Conservation (phyloP, 805 yeast genomes). For the Wilhelminamyces savonicus region DNA sequence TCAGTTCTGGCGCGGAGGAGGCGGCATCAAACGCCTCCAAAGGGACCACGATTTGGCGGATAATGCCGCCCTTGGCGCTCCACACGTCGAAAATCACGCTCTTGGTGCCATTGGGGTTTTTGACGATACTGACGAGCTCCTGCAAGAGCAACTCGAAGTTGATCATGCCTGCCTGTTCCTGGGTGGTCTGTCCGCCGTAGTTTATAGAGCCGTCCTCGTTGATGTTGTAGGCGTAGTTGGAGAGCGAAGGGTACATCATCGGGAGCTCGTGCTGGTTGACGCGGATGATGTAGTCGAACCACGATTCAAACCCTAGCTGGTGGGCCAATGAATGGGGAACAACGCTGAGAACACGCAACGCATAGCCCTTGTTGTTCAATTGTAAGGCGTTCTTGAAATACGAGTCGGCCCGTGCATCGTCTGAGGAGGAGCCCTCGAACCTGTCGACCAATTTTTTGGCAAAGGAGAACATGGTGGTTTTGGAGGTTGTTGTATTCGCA, state of each 20-base stretch:
- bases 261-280: conserved; percentile 65
- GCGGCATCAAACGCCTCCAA: conserved; percentile 8
- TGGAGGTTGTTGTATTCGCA: no score
- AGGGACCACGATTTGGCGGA: conserved; percentile 25
- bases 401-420: conserved; percentile 16
- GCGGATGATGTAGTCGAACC: conserved; percentile 84
- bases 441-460: conserved; percentile 38
- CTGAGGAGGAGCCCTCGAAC: conserved; percentile 22
- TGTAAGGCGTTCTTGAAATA: conserved; percentile 27
- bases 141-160: conserved; percentile 38
- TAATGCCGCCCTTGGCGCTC: conserved; percentile 79
- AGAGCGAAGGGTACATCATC: conserved; percentile 26
- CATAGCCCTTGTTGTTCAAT: conserved; percentile 36
- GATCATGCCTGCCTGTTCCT: conserved; percentile 27
- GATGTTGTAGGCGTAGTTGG: conserved; percentile 23
- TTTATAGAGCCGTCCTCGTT: conserved; percentile 36
- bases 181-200: conserved; percentile 28
- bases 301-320: conserved; percentile 53
- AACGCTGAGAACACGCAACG: conserved; percentile 29
- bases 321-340: conserved; percentile 32
- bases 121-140: conserved; percentile 32
- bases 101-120: conserved; percentile 25
- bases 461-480: conserved; percentile 34
- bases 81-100: conserved; percentile 59
- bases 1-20: conserved; percentile 15